Conservation (phyloP, 2,329 filamentous ascomycete species). For the Colletotrichum cuscutae region DNA sequence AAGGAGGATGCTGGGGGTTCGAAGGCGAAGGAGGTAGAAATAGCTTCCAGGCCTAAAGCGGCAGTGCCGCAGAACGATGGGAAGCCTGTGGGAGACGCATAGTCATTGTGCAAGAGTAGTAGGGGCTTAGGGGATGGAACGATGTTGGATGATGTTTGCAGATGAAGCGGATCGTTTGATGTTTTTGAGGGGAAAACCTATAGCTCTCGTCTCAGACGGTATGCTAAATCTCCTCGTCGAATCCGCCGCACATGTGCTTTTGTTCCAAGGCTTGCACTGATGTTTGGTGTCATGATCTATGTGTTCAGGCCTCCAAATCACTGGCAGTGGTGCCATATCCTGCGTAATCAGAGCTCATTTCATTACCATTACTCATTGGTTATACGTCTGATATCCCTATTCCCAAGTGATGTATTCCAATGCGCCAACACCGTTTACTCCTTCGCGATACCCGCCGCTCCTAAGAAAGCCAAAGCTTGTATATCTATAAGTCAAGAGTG, state of each 20-base stretch:
- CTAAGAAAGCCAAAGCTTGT: background rate
- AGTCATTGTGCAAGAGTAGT: background rate
- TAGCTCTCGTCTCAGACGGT: background rate
- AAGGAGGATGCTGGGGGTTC: constrained; percentile 7
- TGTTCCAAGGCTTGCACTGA: too few relatives aligned
- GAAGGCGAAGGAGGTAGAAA: constrained; percentile 11
- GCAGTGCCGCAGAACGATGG: background rate
- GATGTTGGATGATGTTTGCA: background rate
- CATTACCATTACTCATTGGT: constrained; percentile 15
- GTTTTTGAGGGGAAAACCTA: background rate
- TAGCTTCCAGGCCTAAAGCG: background rate
- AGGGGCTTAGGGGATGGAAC: background rate
- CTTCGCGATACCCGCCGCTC: constrained; percentile 15
- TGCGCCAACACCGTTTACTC: constrained; percentile 8
- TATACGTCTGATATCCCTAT: background rate
- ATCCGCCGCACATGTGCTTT: background rate
- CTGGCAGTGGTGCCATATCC: background rate
- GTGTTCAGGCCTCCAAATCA: background rate
- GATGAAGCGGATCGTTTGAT: background rate
- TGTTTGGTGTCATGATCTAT: background rate
- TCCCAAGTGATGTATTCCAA: background rate
- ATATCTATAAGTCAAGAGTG: background rate
- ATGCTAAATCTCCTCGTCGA: background rate
- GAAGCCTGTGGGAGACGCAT: constrained; percentile 1
- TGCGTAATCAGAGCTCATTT: background rate